Evolutionary conservation across 352 stramenopile species (phyloP), one percentile per base, ranked within the genome.

Genomic region (Pilasporangium apinafurcum): DNA sequence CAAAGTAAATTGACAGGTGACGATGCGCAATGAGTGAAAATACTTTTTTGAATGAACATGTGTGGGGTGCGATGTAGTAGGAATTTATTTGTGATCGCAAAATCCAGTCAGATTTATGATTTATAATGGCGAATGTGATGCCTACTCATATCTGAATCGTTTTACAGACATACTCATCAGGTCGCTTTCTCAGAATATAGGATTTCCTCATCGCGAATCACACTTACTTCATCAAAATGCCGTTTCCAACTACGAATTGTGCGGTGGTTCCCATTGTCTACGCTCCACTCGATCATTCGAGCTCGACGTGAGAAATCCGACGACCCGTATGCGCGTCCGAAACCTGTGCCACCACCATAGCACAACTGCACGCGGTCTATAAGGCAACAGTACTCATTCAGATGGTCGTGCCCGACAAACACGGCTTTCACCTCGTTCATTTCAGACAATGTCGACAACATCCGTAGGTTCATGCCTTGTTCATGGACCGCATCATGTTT

Each of bases 401-500:
- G 5, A 28, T 86, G 72, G 54, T 86, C 66, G 42, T 86, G 72
- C 6, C 68, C 66, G 4, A 71, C 64, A 26, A 86, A 86, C 2
- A 52, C 61, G 2, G 68, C 72, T 39, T 86, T 86, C 20, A 86
- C 64, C 18, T 86, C 68, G 22, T 74, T 63, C 48, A 69, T 43
- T 24, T 77, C 50, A 2, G 65, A 57, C 26, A 86, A 32, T 4
- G 68, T 61, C 1, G 57, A 61, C 28, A 82, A 45, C 14, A 85
- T 41, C 7, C 59, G 50, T n/a, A 56, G 33, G 48, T 79, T 83
- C 48, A 73, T 58, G 0, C 51, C 56, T 32, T 62, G 53, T 22
- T 62, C 44, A 1, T 50, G 51, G n/a, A 82, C 57, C 8, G 20
- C 43, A 48, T 85, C 63, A 27, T 73, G 51, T 34, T 73, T 53